A percentile compares a stretch with the other conserved stretches of the same genome.
These are phyloP conservation scores for Candida sanyiensis DNA, from an alignment of 805 yeast genomes.

Conservation along the genomic window DNA sequence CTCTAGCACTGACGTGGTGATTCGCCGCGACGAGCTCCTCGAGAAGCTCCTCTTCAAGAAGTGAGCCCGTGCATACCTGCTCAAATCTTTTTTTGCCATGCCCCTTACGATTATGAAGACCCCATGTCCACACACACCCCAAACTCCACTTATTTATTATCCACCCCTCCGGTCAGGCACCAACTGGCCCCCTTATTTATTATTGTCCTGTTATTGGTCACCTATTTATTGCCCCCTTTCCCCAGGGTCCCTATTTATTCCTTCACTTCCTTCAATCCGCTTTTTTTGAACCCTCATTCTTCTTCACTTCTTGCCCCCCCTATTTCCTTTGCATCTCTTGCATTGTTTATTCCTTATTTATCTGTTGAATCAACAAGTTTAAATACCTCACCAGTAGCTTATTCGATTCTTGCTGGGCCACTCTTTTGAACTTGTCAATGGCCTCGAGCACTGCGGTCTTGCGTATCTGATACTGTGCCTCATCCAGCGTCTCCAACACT, in stretches of 20 bases:
- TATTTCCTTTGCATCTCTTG: constrained; percentile 2
- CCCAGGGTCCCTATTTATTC: constrained; percentile 4
- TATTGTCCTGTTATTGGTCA: not conserved
- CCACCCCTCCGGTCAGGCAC: not conserved
- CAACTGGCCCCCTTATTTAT: not conserved
- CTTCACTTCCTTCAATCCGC: not conserved
- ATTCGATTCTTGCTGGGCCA: constrained; percentile 4
- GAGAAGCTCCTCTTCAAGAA: constrained; percentile 9
- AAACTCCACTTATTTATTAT: constrained; percentile 3
- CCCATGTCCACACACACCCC: too few species aligned
- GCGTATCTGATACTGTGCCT: not conserved
- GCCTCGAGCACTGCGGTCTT: not conserved
- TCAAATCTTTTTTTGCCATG: not conserved
- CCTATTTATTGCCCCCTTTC: not conserved
- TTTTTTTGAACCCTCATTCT: not conserved
- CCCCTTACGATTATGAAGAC: too few species aligned
- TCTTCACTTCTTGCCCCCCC: constrained; percentile 3
- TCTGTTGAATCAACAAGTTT: not conserved
- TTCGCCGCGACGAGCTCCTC: constrained; percentile 10
- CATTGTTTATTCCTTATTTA: not conserved
- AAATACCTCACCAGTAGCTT: constrained; percentile 10
- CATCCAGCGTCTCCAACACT: constrained; percentile 4
- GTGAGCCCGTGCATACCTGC: not conserved
- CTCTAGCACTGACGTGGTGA: constrained; percentile 5
- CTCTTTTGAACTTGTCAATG: constrained; percentile 3